Evolutionary conservation across 2,329 filamentous ascomycete genomes (phyloP).

Genomic region (Daldinia sp.): DNA sequence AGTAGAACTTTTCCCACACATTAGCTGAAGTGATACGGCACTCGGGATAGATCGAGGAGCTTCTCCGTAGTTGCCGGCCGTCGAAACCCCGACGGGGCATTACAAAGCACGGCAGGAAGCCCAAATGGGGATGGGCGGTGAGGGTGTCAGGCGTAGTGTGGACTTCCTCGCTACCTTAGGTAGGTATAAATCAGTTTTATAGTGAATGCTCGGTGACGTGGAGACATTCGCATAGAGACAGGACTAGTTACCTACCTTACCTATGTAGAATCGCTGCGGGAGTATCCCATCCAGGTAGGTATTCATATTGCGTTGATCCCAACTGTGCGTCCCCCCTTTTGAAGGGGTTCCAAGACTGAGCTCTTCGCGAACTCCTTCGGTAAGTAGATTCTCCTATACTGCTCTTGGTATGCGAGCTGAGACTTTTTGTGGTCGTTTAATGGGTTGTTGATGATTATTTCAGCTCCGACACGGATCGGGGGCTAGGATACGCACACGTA

Average conservation of each 20-base stretch:
- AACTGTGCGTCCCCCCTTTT: constrained; percentile 23
- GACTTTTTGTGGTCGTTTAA: background rate
- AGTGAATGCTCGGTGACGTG: background rate
- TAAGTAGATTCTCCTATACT: background rate
- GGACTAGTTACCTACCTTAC: background rate
- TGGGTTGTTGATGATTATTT: background rate
- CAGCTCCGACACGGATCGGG: background rate
- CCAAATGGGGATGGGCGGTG: constrained; percentile 20
- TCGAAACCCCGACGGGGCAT: background rate
- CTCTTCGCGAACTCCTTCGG: background rate
- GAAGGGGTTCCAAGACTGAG: constrained; percentile 1
- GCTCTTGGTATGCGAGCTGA: background rate
- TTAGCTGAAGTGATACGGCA: constrained; percentile 2
- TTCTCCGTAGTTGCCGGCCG: constrained; percentile 13
- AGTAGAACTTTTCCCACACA: background rate
- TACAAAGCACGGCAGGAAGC: constrained; percentile 10
- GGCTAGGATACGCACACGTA: background rate
- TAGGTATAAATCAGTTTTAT: constrained; percentile 8
- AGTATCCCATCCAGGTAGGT: constrained; percentile 1
- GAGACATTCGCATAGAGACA: constrained; percentile 1
- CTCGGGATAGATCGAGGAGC: background rate
- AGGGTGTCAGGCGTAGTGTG: background rate
- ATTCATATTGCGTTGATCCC: constrained; percentile 27
- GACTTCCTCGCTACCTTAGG: background rate
- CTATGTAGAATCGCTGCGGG: background rate